phyloP scores from a whole-genome alignment of 768 basidiomycete species.

The Collybia mongolica region DNA sequence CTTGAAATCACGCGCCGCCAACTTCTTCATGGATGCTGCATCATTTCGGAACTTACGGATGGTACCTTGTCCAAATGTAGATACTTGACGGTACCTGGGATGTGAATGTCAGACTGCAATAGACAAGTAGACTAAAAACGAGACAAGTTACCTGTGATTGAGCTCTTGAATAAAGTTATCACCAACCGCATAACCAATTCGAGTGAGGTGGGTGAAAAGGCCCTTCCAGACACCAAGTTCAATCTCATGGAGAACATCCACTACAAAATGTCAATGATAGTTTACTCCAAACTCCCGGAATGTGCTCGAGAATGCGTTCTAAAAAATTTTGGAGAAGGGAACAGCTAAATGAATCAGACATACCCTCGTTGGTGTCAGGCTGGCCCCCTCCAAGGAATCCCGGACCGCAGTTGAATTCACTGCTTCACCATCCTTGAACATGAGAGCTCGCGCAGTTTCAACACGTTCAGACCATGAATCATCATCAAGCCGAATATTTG shows the following conservation, averaged over 20 bases:
- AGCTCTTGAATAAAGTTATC: slow-evolving; percentile 17
- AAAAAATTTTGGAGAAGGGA: slow-evolving; percentile 1
- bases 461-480: slow-evolving; percentile 9
- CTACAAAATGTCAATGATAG: slow-evolving; percentile 23
- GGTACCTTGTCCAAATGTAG: slow-evolving; percentile 28
- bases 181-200: slow-evolving; percentile 23
- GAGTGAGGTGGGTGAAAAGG: slow-evolving; percentile 32
- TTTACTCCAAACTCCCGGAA: slow-evolving; percentile 20
- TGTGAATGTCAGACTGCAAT: too few relatives aligned
- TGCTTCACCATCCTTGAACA: slow-evolving; percentile 23
- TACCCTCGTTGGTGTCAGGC: slow-evolving; percentile 29
- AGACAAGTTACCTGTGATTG: too few relatives aligned
- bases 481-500: slow-evolving; percentile 7
- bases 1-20: slow-evolving; percentile 36
- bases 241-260: slow-evolving; percentile 38
- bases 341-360: slow-evolving; percentile 1
- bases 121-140: too few relatives aligned
- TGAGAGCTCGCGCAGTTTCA: slow-evolving; percentile 15
- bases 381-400: slow-evolving; percentile 18
- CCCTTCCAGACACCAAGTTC: slow-evolving; percentile 39
- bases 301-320: slow-evolving; percentile 33
- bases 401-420: slow-evolving; percentile 26
- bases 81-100: slow-evolving; percentile 25
- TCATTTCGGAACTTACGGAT: slow-evolving; percentile 30
- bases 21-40: slow-evolving; percentile 28